Base-by-base conservation (phyloP, 192 early-diverging fungal genomes). In the Backusella parvicylindrica region DNA sequence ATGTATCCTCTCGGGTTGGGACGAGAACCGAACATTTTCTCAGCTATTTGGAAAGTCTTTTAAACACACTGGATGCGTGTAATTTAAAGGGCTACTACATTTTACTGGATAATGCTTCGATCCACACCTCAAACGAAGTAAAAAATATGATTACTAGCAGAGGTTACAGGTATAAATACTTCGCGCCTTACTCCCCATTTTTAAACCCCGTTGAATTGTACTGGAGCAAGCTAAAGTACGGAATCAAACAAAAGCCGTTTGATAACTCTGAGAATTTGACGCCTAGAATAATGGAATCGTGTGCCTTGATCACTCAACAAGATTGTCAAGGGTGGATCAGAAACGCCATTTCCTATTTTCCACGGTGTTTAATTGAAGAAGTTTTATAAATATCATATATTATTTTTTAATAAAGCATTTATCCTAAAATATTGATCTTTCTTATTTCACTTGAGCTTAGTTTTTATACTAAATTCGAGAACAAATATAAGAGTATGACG, bases 11-110 rank as follows among this genome's bases (percentile, higher is more conserved):
- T 26, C 15, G 50, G 23, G 38, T 69, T n/a, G 67, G 74, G 36
- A 75, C 33, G 7, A 36, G 67, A n/a, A 50, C 67, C n/a, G 74
- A 75, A 32, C 67, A 75, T 40, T 60, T 68, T 75, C 35, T 75
- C 16, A 30, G 7, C 15, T 73, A 41, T 16, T 41, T 73, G 15
- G 28, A 40, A 1, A 38, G 3, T 12, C 12, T 40, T 36, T 16
- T 73, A 60, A 56, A 64, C 38, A 18, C 5, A 13, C 7, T 73
- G 60, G 60, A 73, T 28, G 31, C 12, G 1, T 63, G 15, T 6
- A 12, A 63, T 26, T n/a, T 28, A 11, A 64, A 53, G 28, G 71
- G 26, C 2, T 49, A 77, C 13, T 49, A 71, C 60, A 66, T 65
- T 69, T 21, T 49, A 33, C 37, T 49, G 74, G 70, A 79, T 56